Conservation (phyloP, 768 basidiomycete genomes). For the Pulveroboletus sp. region DNA sequence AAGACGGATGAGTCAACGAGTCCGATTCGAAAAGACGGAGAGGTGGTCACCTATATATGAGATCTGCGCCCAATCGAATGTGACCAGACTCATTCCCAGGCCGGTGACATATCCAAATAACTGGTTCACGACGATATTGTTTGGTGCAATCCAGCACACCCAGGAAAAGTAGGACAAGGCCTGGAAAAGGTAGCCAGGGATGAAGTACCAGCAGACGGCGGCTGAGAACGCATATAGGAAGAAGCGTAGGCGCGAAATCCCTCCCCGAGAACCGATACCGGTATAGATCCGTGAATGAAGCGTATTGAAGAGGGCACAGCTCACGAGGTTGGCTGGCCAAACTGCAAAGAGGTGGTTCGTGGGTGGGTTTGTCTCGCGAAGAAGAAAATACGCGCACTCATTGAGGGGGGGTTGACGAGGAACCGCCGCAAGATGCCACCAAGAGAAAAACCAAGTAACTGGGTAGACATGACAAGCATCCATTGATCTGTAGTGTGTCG, state of each 20-base stretch:
- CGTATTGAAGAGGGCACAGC: slow-evolving; percentile 70
- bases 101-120: slow-evolving; percentile 58
- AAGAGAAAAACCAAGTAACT: slow-evolving; percentile 60
- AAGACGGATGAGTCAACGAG: neutral
- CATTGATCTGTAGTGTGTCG: slow-evolving; percentile 40
- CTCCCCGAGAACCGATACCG: slow-evolving; percentile 41
- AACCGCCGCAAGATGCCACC: slow-evolving; percentile 59
- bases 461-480: slow-evolving; percentile 67
- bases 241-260: slow-evolving; percentile 50
- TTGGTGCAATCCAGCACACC: slow-evolving; percentile 65
- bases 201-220: slow-evolving; percentile 43
- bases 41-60: slow-evolving; percentile 24
- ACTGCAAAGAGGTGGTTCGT: slow-evolving; percentile 43
- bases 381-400: slow-evolving; percentile 40
- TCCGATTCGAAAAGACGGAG: neutral
- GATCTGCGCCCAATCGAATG: slow-evolving; percentile 80
- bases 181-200: slow-evolving; percentile 73
- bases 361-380: neutral
- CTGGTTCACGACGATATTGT: slow-evolving; percentile 66
- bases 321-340: slow-evolving; percentile 69
- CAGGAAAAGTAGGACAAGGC: slow-evolving; percentile 58
- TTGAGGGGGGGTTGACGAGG: slow-evolving; percentile 59
- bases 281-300: slow-evolving; percentile 52
- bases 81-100: slow-evolving; percentile 68
- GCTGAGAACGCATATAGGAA: slow-evolving; percentile 41